Evolutionary conservation across 2,329 filamentous ascomycete genomes (phyloP).

Genomic region (Coniochaeta sp.): DNA sequence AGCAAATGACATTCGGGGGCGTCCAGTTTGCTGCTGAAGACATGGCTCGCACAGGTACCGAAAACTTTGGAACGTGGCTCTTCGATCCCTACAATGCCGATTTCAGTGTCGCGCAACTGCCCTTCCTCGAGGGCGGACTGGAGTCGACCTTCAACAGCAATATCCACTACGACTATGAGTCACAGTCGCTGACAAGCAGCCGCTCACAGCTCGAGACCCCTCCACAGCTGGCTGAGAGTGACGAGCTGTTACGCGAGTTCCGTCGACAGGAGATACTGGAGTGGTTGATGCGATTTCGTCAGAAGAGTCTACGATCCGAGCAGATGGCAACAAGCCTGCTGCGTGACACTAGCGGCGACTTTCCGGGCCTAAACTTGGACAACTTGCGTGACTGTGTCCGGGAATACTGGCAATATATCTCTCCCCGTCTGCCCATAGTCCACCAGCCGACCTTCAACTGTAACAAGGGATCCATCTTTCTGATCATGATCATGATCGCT

Average conservation of each 20-base stretch:
- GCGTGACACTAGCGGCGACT: conserved; percentile 31
- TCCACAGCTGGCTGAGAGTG: conserved; percentile 27
- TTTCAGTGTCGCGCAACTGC: conserved; percentile 32
- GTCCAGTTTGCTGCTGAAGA: conserved; percentile 26
- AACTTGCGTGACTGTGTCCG: conserved; percentile 80
- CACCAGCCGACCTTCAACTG: conserved; percentile 82
- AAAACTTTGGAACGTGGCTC: conserved; percentile 42
- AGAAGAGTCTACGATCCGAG: conserved; percentile 33
- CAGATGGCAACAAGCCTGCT: conserved; percentile 23
- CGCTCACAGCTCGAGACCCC: conserved; percentile 38
- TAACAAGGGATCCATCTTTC: conserved; percentile 67
- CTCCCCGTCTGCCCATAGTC: conserved; percentile 78
- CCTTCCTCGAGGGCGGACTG: conserved; percentile 40
- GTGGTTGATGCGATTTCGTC: conserved; percentile 34
- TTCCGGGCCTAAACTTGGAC: conserved; percentile 54
- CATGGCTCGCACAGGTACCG: conserved; percentile 22
- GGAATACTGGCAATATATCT: conserved; percentile 84
- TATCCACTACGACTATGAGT: conserved; percentile 42
- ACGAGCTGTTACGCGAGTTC: conserved; percentile 35
- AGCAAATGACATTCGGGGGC: conserved; percentile 19
- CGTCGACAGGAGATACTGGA: conserved; percentile 36
- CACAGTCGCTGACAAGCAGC: conserved; percentile 30
- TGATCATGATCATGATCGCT: conserved; percentile 75
- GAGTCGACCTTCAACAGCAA: conserved; percentile 44
- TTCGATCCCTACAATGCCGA: conserved; percentile 38